These are phyloP conservation scores for Helicostylum pulchrum DNA, from an alignment of 192 early-diverging fungal genomes.

Conservation along the genomic window DNA sequence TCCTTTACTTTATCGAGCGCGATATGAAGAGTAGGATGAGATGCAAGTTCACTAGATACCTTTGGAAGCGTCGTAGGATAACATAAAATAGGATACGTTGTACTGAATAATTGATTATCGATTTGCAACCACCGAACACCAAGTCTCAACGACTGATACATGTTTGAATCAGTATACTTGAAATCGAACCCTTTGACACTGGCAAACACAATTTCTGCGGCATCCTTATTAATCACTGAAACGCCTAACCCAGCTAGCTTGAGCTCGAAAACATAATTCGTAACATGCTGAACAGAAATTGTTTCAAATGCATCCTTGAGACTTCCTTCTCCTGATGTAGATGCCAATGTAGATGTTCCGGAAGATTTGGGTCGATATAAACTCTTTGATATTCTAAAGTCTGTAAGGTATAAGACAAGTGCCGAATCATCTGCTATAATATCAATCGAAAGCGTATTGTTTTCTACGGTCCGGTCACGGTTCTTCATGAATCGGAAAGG, in stretches of 20 bases:
- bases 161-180: constrained; percentile 63
- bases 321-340: constrained; percentile 26
- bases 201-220: constrained; percentile 69
- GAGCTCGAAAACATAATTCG: constrained; percentile 48
- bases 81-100: constrained; percentile 73
- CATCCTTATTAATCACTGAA: constrained; percentile 63
- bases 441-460: constrained; percentile 51
- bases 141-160: constrained; percentile 61
- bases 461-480: not conserved
- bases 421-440: constrained; percentile 51
- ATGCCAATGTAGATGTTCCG: constrained; percentile 6
- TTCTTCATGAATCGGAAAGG: constrained; percentile 60
- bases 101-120: constrained; percentile 82
- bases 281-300: constrained; percentile 27
- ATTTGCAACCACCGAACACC: constrained; percentile 78
- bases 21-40: constrained; percentile 50
- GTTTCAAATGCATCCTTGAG: constrained; percentile 38
- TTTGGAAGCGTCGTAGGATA: constrained; percentile 81
- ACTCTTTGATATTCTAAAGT: constrained; percentile 45
- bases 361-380: constrained; percentile 42
- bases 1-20: constrained; percentile 79
- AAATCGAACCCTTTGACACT: constrained; percentile 66
- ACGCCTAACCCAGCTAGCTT: constrained; percentile 75
- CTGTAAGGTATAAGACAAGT: constrained; percentile 52
- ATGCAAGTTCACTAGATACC: constrained; percentile 36